A percentile compares a stretch with the other conserved stretches of the same genome.
These are phyloP conservation scores for Deuterostichococcus epilithicus DNA, from an alignment of 139 green algal species.

Conservation along the genomic window DNA sequence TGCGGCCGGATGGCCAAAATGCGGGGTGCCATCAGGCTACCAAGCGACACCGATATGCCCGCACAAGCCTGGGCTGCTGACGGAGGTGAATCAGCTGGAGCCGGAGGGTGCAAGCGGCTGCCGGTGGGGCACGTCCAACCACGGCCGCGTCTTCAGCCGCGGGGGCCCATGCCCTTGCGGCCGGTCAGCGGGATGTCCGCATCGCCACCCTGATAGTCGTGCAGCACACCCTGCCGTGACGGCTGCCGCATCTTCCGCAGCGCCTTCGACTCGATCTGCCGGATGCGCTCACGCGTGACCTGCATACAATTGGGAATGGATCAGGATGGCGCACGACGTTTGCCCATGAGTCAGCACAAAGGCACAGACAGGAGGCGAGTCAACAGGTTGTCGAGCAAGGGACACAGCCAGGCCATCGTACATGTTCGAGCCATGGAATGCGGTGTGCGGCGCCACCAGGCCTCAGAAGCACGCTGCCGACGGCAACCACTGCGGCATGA, in stretches of 20 bases:
- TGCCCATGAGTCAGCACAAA: not conserved
- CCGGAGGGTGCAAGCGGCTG: not conserved
- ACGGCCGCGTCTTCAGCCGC: not conserved
- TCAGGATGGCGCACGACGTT: not conserved
- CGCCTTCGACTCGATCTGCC: conserved; percentile 83
- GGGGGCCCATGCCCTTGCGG: not conserved
- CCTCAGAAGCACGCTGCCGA: not conserved
- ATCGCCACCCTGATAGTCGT: not conserved
- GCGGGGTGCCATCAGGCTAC: not conserved
- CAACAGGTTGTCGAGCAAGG: too few species aligned
- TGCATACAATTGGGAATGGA: not conserved
- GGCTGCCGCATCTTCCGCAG: conserved; percentile 59
- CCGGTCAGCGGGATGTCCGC: not conserved
- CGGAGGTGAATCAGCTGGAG: not conserved
- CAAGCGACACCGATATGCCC: too few species aligned
- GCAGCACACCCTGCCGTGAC: conserved; percentile 13
- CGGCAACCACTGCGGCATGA: not conserved
- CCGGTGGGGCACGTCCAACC: not conserved
- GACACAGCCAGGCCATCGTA: too few species aligned
- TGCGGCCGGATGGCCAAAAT: too few species aligned
- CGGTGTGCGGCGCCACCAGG: too few species aligned
- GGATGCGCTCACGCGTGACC: conserved; percentile 78
- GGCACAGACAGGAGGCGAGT: not conserved
- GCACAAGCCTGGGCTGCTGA: too few species aligned
- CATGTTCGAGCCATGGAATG: too few species aligned